Evolutionary conservation across 139 green algal genomes (phyloP).

Genomic region (Haematococcus lacustris): DNA sequence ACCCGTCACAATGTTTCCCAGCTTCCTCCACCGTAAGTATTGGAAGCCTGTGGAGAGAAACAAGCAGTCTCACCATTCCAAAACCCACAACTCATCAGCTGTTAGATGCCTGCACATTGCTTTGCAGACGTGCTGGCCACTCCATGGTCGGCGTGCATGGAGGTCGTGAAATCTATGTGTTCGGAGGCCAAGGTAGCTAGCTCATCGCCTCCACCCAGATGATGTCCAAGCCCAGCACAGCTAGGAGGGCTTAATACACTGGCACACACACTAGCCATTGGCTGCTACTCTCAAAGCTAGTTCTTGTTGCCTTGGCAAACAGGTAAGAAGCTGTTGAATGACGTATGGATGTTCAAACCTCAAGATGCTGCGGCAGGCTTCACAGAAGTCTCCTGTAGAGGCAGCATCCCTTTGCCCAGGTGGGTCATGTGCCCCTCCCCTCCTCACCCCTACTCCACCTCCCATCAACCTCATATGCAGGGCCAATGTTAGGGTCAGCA

Average conservation of each 20-base stretch:
- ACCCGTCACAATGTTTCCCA: not conserved
- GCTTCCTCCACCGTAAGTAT: no score
- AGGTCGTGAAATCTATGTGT: slow-evolving; percentile 27
- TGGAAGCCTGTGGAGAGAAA: no score
- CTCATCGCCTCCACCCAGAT: not conserved
- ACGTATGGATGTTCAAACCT: slow-evolving; percentile 32
- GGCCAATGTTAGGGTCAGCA: not conserved
- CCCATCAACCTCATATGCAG: not conserved
- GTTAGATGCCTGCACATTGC: slow-evolving; percentile 10
- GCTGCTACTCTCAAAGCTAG: not conserved
- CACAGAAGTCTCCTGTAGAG: not conserved
- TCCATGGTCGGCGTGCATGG: slow-evolving; percentile 20
- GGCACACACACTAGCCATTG: no score
- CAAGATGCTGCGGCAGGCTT: not conserved
- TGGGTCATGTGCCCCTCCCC: no score
- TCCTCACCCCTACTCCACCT: no score
- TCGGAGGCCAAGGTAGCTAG: slow-evolving; percentile 32
- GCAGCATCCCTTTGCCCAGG: not conserved
- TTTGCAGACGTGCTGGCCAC: slow-evolving; percentile 15
- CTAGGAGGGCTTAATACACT: no score
- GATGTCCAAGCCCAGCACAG: not conserved
- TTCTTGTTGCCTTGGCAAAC: not conserved
- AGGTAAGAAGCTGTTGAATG: slow-evolving; percentile 41
- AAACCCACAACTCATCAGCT: no score
- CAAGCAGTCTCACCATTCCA: no score